A percentile compares a stretch with the other conserved stretches of the same genome.
These are phyloP conservation scores for Russula lepida DNA, from an alignment of 768 basidiomycete species.

Conservation along the genomic window DNA sequence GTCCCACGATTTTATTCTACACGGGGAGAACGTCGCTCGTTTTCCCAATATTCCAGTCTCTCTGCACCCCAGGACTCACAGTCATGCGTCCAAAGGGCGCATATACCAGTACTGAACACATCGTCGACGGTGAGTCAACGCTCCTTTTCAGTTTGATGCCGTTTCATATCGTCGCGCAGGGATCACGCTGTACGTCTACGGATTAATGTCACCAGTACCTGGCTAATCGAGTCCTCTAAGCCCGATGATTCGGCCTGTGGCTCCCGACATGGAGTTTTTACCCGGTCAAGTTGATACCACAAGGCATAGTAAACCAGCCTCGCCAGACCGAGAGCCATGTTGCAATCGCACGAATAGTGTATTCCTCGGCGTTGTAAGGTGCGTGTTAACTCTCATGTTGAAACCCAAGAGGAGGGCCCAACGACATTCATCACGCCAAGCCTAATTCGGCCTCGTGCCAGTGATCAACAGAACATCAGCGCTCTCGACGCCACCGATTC, in stretches of 20 bases:
- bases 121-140: slow-evolving; percentile 3
- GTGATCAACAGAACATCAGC: background rate
- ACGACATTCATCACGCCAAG: background rate
- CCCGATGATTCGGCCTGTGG: background rate
- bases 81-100: background rate
- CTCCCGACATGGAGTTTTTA: background rate
- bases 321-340: background rate
- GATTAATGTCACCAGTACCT: background rate
- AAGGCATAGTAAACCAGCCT: background rate
- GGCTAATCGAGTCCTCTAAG: background rate
- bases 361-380: background rate
- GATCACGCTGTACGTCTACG: background rate
- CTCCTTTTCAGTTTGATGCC: background rate
- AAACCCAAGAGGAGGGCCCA: no score
- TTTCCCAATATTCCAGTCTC: background rate
- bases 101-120: background rate
- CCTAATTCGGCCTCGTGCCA: background rate
- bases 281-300: background rate
- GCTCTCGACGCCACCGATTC: background rate
- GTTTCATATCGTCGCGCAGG: background rate
- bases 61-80: background rate
- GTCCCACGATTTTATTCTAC: background rate
- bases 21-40: background rate
- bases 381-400: background rate
- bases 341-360: background rate